Evolutionary conservation across 768 basidiomycete species (phyloP).

Genomic region (Boletus rex-veris): DNA sequence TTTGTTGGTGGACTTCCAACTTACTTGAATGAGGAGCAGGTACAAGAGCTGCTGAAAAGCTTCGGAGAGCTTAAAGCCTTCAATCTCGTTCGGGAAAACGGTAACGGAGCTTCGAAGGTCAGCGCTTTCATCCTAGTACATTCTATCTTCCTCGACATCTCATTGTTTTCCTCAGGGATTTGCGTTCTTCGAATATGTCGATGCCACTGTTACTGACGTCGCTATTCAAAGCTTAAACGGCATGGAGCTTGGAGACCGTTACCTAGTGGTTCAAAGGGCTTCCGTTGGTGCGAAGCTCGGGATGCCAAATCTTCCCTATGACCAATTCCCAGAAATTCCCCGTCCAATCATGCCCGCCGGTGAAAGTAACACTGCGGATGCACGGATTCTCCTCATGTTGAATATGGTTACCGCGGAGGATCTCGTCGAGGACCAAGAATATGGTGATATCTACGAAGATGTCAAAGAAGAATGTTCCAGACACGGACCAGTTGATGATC

Average conservation of each 20-base stretch:
- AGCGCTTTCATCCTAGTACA: constrained; percentile 6
- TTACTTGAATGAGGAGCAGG: constrained; percentile 97
- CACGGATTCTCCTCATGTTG: constrained; percentile 91
- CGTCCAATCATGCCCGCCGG: constrained; percentile 86
- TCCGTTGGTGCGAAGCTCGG: constrained; percentile 88
- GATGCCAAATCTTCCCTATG: constrained; percentile 64
- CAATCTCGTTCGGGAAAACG: constrained; percentile 95
- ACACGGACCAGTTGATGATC: constrained; percentile 78
- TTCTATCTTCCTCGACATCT: background rate
- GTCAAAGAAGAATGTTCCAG: constrained; percentile 85
- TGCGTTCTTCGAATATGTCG: constrained; percentile 98
- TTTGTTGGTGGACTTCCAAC: constrained; percentile 95
- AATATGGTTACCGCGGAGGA: constrained; percentile 99
- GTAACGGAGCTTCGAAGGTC: constrained; percentile 85
- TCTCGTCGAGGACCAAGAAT: constrained; percentile 85
- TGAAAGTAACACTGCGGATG: constrained; percentile 53
- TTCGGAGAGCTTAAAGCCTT: constrained; percentile 98
- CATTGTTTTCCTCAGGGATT: constrained; percentile 64
- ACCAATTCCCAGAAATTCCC: constrained; percentile 79
- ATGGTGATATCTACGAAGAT: constrained; percentile 91
- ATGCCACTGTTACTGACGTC: constrained; percentile 83
- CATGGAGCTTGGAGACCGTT: constrained; percentile 96
- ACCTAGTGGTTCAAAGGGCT: constrained; percentile 93
- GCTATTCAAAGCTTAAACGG: constrained; percentile 95
- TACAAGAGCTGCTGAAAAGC: constrained; percentile 94